Evolutionary conservation across 2,329 filamentous ascomycete species (phyloP), one percentile per base, ranked within the genome.

Genomic region (Salinomyces thailandicus): DNA sequence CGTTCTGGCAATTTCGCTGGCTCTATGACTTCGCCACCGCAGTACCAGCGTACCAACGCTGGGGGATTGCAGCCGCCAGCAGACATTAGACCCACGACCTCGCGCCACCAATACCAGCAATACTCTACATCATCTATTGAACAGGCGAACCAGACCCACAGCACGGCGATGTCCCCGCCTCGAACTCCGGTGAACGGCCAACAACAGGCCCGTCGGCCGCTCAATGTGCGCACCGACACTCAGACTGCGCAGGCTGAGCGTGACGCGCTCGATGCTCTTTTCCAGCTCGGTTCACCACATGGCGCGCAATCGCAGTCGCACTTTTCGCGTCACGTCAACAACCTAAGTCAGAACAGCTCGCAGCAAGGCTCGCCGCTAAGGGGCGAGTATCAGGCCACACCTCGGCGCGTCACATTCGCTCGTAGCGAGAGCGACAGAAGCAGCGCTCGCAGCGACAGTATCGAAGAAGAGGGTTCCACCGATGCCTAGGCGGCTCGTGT

Each of bases 201-300:
- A 5, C n/a, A n/a, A n/a, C 31, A 15, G 38, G 5, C 42, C 13
- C 45, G 40, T 16, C 51, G 51, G 2, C 51, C 57, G 36, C 67
- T 72, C 5, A 73, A 78, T 12, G 62, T 81, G 4, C 77, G 77
- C 42, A 82, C 80, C 18, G 78, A 79, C 1, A 79, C 78, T 38
- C 79, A 83, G 44, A 77, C 76, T 15, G 64, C 73, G 6, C 73
- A 81, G 43, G 68, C 66, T 35, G 84, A 91, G 53, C 81, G 86
- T 52, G 84, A 89, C 50, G 84, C 84, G 5, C 77, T 89, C 31
- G 83, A 87, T 53, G 81, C 81, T 1, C 62, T 91, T 16, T 66
- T 89, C 17, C 86, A 87, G 52, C 81, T 91, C 76, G 85, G 82
- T 51, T 55, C 51, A 28, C 54, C 54, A 16, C 51, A 52, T 28